Evolutionary conservation across 148 eudicot genomes (phyloP), one percentile per base, ranked within the genome.

Genomic region (Talinum fruticosum): DNA sequence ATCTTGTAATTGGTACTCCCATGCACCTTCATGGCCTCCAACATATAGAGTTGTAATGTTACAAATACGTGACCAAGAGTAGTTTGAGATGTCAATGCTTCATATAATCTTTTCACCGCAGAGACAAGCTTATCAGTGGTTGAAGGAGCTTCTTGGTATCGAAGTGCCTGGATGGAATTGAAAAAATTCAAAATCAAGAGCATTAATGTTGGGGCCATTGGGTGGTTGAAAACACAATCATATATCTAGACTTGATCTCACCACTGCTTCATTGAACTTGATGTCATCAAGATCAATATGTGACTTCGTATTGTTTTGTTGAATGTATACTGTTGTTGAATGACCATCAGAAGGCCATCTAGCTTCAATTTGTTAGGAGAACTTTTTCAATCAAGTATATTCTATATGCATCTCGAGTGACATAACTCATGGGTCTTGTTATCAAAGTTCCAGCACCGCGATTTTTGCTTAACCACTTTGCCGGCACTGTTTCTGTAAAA

Each of bases 121-220:
- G 6, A 30, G 8, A 78, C 49, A 2, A 69, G 36, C 28, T 78
- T 75, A 53, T 78, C 68, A 51, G 57, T 33, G 0, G 41, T 78
- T 12, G 28, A 69, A 0, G 69, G 75, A 29, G 54, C 74, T 54
- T 57, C 18, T 59, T 78, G 80, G 10, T 41, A 41, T 78, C 70
- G 80, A 2, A 78, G 51, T 10, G 80, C 33, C 24, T 78, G 66
- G n/a, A 70, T 78, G 2, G 80, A 75, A 23, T 74, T 37, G n/a
- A 66, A 78, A 69, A 78, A 70, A 32, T 12, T 75, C 35, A 28
- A 70, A 12, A 26, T 78, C 80, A 1, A 78, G 23, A 15, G 70
- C 80, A 71, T 78, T 78, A 28, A 78, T 28, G 28, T 78, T 54
- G 0, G 80, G 45, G 45, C 2, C 10, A 41, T 41, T 41, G 45